Conservation (phyloP, 805 yeast genomes). For the Wickerhamomyces silvicola region DNA sequence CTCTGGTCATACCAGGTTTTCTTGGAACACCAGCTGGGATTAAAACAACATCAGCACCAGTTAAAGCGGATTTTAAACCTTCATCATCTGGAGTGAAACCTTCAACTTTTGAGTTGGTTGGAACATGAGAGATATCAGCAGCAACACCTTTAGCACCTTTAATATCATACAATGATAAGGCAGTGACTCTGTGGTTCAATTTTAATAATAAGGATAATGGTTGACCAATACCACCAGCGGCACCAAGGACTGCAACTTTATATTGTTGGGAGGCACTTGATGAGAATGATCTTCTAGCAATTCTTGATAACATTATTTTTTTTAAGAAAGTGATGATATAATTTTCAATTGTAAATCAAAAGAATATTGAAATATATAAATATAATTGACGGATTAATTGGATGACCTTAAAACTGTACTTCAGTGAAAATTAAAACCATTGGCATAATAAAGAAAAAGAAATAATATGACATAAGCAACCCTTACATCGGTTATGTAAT, state of each 20-base stretch:
- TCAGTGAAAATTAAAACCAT: no score
- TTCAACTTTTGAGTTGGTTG: conserved; percentile 82
- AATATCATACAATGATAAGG: conserved; percentile 80
- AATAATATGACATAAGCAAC: no score
- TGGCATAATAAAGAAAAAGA: no score
- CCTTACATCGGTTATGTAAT: no score
- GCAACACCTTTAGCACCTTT: conserved; percentile 96
- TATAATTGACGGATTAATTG: no score
- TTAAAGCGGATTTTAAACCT: conserved; percentile 68
- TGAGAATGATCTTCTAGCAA: conserved; percentile 60
- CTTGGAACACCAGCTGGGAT: conserved; percentile 98
- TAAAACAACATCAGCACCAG: conserved; percentile 67
- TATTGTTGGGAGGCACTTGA: conserved; percentile 60
- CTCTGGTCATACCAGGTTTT: conserved; percentile 99
- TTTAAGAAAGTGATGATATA: no score
- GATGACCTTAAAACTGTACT: no score
- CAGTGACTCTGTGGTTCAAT: conserved; percentile 82
- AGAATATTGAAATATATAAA: no score
- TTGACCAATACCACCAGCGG: conserved; percentile 94
- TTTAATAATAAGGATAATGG: conserved; percentile 79
- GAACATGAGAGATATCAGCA: conserved; percentile 89
- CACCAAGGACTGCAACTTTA: conserved; percentile 78
- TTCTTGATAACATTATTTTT: conserved; percentile 45
- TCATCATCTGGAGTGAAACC: conserved; percentile 83
- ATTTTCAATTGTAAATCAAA: no score